Base-by-base conservation (phyloP, 2,329 filamentous ascomycete genomes). In the Colletotrichum orchidophilum region DNA sequence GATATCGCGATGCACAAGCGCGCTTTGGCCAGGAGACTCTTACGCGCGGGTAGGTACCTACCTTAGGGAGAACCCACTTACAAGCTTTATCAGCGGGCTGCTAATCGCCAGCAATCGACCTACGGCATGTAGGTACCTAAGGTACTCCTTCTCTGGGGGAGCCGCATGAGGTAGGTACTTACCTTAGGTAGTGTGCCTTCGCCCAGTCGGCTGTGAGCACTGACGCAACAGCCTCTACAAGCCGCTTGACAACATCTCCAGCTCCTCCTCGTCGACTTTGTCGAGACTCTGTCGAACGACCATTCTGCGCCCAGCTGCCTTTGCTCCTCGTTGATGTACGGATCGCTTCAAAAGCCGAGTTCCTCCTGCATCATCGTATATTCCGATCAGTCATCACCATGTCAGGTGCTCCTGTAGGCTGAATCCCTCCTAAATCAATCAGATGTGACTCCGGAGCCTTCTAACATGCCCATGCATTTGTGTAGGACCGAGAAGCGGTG, bases 401-500 rank as follows among this genome's bases (percentile, higher is more conserved):
- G 82, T 83, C 82, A 63, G 82, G 82, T 70, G 81, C 81, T 73
- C 78, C 77, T 76, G 82, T 83, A 79, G 73, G 80, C 75, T 60
- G 67, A 18, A 50, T 13, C 33, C n/a, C 35, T 31, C 13, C 24
- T 15, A 27, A 26, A 42, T 42, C 5, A 33, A 24, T 46, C 7
- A 26, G 35, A n/a, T 12, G 55, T 3, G n/a, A 29, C 18, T 6
- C 13, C 29, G 24, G n/a, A 29, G n/a, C 33, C 50, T 35, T 33
- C 66, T 71, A 55, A 71, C 46, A 57, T 21, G 12, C 50, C 7
- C 12, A 35, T 50, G 18, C 24, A 58, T 26, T 15, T 50, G 12
- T 61, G 4, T 67, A 97, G 95, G 94, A 96, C 82, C 91, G 96
- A 82, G 96, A 99, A 85, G 89, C 95, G 79, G 96, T 99, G 84